Percentiles rank a stretch among this genome's conserved stretches.
phyloP scores from a whole-genome alignment of 805 yeast genomes.

The Torulaspora quercuum region DNA sequence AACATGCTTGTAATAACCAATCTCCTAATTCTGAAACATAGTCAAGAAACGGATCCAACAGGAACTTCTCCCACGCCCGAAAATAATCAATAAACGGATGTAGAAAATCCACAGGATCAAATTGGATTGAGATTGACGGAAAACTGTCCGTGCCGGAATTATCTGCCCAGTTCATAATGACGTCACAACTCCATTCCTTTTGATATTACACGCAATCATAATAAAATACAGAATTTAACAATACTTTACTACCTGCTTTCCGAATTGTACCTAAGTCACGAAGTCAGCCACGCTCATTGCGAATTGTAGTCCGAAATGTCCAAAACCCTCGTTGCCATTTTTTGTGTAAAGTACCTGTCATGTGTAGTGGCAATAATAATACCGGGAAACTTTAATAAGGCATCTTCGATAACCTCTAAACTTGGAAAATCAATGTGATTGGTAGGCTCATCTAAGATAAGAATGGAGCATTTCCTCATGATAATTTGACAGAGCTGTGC shows the following conservation, averaged over 20 bases:
- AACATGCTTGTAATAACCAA: no score
- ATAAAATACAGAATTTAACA: not conserved
- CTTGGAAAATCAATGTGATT: conserved; percentile 22
- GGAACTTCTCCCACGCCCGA: not conserved
- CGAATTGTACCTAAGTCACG: not conserved
- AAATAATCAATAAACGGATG: not conserved
- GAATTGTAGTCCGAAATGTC: conserved; percentile 15
- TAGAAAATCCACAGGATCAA: not conserved
- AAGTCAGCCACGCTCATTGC: conserved; percentile 1
- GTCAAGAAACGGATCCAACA: no score
- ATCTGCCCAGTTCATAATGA: not conserved
- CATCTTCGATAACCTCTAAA: conserved; percentile 19
- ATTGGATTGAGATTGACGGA: not conserved
- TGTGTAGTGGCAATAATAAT: conserved; percentile 20
- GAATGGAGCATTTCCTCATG: conserved; percentile 20
- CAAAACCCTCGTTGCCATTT: conserved; percentile 16
- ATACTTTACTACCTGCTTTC: not conserved
- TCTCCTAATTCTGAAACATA: no score
- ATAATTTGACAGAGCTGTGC: conserved; percentile 20
- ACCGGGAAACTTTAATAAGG: conserved; percentile 18
- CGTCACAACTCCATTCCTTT: not conserved
- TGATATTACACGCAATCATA: not conserved
- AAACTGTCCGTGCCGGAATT: not conserved
- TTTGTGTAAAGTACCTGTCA: conserved; percentile 20
- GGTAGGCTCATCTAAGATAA: conserved; percentile 20